phyloP scores from a whole-genome alignment of 1,284 basidiomycete species.

The Tilletia setariae region DNA sequence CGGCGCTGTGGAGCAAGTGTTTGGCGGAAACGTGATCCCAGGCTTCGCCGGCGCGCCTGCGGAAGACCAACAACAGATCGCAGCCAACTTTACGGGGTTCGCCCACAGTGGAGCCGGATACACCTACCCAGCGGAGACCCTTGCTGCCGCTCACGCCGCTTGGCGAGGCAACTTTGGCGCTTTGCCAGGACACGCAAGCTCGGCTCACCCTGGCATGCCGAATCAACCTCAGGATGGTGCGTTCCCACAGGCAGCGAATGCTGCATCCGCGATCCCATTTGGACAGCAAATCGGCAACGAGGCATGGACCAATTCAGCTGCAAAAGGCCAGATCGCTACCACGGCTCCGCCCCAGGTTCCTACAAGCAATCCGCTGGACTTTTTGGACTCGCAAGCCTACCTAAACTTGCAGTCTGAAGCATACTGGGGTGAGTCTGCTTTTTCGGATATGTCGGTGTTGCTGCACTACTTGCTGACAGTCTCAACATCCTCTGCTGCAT shows the following conservation, averaged over 20 bases:
- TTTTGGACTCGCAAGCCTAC: slow-evolving; percentile 10
- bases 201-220: not conserved
- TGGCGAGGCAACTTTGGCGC: not conserved
- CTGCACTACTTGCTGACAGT: not conserved
- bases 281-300: too few relatives aligned
- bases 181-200: too few relatives aligned
- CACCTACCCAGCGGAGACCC: not conserved
- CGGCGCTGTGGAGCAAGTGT: not conserved
- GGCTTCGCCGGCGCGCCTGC: not conserved
- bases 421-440: slow-evolving; percentile 4
- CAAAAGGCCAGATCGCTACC: too few relatives aligned
- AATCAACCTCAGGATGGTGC: not conserved
- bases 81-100: slow-evolving; percentile 6
- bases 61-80: not conserved
- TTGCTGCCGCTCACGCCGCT: slow-evolving; percentile 1
- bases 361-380: not conserved
- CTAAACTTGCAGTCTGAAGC: slow-evolving; percentile 8
- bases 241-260: too few relatives aligned
- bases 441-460: not conserved
- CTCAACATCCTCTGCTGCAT: not conserved
- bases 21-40: not conserved
- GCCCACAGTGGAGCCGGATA: not conserved
- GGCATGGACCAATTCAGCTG: too few relatives aligned
- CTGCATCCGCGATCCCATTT: too few relatives aligned
- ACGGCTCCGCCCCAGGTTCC: too few relatives aligned